Base-by-base conservation (phyloP, 2,329 filamentous ascomycete genomes). In the Penicillium oxalicum region DNA sequence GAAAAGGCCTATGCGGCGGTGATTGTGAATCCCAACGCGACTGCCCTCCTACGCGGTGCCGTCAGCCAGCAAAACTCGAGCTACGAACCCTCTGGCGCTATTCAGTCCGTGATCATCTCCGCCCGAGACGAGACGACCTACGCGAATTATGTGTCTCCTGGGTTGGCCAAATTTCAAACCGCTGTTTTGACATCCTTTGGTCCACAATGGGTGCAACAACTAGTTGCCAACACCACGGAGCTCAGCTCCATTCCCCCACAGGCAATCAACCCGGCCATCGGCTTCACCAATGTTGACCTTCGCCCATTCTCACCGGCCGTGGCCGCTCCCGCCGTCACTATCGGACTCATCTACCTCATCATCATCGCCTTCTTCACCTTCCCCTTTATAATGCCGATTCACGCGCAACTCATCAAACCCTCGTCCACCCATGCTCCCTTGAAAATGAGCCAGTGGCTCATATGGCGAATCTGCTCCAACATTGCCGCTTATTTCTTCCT, bases 341-440 rank as follows among this genome's bases (percentile, higher is more conserved):
- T 85, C 45, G 81, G 81, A 0, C 66, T 85, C 27, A 84, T 86
- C 56, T 85, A 85, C 59, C 68, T 84, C 1, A 84, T 86, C 57
- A 84, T 86, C 57, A 73, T 85, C 36, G 79, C 80, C 0, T 85
- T 85, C 69, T 84, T 85, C 70, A 80, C 76, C 27, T 84, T 82
- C 63, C 73, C 76, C 0, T 85, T 85, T 67, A 81, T 84, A 57
- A 69, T 85, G 39, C 82, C 82, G 0, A 78, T 83, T 11, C 81
- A 86, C 61, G 75, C 74, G 56, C 76, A 78, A 59, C 82, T 82
- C 60, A 70, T 83, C 50, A 71, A 76, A 34, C 40, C 58, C 41
- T 73, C 72, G 9, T 2, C 35, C 3, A 44, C 53, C 12, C 80
- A 82, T 49, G 79, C 78, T 1, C 77, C 80, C 0, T 71, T 85